phyloP scores from a whole-genome alignment of 139 green algal species.

The Chlorella sp. region DNA sequence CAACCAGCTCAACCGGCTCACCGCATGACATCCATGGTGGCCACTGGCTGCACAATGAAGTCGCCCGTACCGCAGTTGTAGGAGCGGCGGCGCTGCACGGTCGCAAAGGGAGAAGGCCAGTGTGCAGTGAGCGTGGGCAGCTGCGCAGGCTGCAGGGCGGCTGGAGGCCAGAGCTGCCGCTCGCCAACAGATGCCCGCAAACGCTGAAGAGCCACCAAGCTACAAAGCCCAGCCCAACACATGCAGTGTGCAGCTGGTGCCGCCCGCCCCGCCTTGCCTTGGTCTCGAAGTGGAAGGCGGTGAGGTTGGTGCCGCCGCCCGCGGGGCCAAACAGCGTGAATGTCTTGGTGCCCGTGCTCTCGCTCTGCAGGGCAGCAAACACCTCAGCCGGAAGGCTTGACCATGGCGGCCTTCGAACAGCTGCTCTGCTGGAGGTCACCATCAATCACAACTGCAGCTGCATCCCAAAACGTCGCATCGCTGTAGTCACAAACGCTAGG shows the following conservation, averaged over 20 bases:
- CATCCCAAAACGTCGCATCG: background rate
- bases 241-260: background rate
- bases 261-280: constrained; percentile 24
- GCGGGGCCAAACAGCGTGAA: constrained; percentile 50
- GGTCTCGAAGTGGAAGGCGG: constrained; percentile 56
- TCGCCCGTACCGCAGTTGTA: constrained; percentile 52
- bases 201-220: no score
- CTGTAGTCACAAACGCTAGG: no score
- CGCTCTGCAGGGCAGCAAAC: constrained; percentile 13
- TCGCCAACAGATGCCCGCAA: no score
- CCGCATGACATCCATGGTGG: constrained; percentile 26
- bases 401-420: no score
- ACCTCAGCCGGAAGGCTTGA: background rate
- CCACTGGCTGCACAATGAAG: constrained; percentile 56
- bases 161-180: no score
- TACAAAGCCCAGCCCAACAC: no score
- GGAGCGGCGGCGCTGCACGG: constrained; percentile 35
- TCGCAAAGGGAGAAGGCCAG: background rate
- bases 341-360: constrained; percentile 55
- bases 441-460: background rate
- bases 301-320: constrained; percentile 44
- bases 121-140: no score
- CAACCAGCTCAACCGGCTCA: background rate
- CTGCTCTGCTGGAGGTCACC: background rate
- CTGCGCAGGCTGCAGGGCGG: background rate